Conservation (phyloP, 2,329 filamentous ascomycete species). For the Monosporascus sp. region DNA sequence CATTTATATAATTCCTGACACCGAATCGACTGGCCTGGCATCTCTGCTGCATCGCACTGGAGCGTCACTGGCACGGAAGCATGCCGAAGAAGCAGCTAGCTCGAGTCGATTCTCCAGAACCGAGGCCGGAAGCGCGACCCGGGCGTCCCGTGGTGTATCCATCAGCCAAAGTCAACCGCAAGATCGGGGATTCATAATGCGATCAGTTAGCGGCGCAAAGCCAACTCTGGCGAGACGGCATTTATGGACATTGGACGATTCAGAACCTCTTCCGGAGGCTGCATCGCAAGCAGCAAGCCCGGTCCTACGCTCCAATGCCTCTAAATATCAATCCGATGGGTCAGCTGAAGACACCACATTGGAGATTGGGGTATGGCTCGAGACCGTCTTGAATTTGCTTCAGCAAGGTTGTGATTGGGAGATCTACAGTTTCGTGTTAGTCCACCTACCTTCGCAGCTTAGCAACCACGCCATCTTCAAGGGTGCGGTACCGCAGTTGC, state of each 20-base stretch:
- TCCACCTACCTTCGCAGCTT: slow-evolving; percentile 80
- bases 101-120: slow-evolving; percentile 37
- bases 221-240: slow-evolving; percentile 32
- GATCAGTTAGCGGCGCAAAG: slow-evolving; percentile 37
- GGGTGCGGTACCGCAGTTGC: slow-evolving; percentile 67
- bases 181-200: slow-evolving; percentile 36
- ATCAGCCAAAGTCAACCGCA: slow-evolving; percentile 41
- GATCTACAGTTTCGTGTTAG: slow-evolving; percentile 82
- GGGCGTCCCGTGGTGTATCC: slow-evolving; percentile 46
- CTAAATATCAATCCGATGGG: slow-evolving; percentile 15
- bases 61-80: slow-evolving; percentile 43
- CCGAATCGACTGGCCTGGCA: slow-evolving; percentile 70
- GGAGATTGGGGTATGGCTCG: slow-evolving; percentile 66
- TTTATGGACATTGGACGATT: slow-evolving; percentile 55
- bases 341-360: slow-evolving; percentile 36
- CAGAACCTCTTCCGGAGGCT: slow-evolving; percentile 46
- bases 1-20: slow-evolving; percentile 63
- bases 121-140: slow-evolving; percentile 36
- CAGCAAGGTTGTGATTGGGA: slow-evolving; percentile 80
- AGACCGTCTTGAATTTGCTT: slow-evolving; percentile 67
- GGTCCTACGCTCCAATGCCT: slow-evolving; percentile 39
- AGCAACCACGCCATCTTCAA: slow-evolving; percentile 84
- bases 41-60: slow-evolving; percentile 63
- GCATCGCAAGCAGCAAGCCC: slow-evolving; percentile 43
- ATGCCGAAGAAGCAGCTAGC: slow-evolving; percentile 46